Conservation (phyloP, 2,329 filamentous ascomycete genomes). For the Penicillium palitans region DNA sequence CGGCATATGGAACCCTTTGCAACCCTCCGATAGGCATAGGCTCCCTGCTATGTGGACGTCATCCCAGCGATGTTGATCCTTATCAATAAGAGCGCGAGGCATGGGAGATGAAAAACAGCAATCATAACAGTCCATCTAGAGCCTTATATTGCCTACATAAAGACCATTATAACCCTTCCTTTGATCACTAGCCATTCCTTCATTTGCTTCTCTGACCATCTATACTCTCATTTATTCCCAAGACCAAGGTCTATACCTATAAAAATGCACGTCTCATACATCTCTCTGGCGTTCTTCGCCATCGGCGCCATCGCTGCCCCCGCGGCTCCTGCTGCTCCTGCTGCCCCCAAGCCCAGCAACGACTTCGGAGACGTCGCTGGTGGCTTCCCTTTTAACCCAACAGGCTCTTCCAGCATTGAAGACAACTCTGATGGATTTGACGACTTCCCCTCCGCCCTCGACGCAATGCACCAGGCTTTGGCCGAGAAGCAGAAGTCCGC, state of each 20-base stretch:
- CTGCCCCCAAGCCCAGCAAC: slow-evolving; percentile 9
- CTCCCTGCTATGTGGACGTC: slow-evolving; percentile 19
- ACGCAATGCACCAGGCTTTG: slow-evolving; percentile 16
- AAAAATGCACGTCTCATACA: slow-evolving; percentile 24
- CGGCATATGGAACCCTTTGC: slow-evolving; percentile 2
- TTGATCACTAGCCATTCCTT: not conserved
- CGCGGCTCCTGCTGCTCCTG: slow-evolving; percentile 16
- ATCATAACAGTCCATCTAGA: slow-evolving; percentile 16
- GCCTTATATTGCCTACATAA: slow-evolving; percentile 16
- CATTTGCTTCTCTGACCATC: slow-evolving; percentile 15
- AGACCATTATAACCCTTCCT: slow-evolving; percentile 11
- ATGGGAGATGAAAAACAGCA: slow-evolving; percentile 17
- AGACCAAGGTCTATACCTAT: slow-evolving; percentile 5
- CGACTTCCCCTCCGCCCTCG: slow-evolving; percentile 18
- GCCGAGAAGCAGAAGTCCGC: slow-evolving; percentile 2
- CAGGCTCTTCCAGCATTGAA: slow-evolving; percentile 5
- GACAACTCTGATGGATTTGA: slow-evolving; percentile 18
- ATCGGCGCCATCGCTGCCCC: slow-evolving; percentile 31
- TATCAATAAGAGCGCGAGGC: slow-evolving; percentile 14
- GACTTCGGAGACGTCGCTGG: slow-evolving; percentile 6
- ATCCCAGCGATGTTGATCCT: slow-evolving; percentile 20
- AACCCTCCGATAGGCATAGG: slow-evolving; percentile 10
- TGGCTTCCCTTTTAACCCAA: slow-evolving; percentile 21
- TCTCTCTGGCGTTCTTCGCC: slow-evolving; percentile 32
- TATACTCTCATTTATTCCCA: slow-evolving; percentile 14